These are phyloP conservation scores for Hemisphaericaspora subhashii DNA, from an alignment of 1,139 yeast genomes.

Conservation along the genomic window DNA sequence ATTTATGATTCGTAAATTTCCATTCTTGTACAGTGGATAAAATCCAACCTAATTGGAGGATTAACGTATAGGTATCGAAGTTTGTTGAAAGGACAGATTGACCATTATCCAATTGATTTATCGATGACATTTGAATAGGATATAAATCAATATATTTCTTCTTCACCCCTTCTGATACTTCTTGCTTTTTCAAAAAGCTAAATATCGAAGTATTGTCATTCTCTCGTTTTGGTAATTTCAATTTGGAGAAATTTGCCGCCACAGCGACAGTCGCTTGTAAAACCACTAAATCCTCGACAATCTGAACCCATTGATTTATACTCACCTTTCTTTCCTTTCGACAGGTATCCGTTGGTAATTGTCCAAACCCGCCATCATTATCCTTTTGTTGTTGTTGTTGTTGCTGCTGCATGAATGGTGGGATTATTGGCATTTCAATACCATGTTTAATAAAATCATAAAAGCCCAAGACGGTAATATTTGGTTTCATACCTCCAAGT, in stretches of 20 bases:
- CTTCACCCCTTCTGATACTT: slow-evolving; percentile 13
- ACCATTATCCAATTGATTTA: slow-evolving; percentile 63
- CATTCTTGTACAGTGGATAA: slow-evolving; percentile 90
- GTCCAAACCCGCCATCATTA: slow-evolving; percentile 17
- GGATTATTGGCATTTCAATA: slow-evolving; percentile 26
- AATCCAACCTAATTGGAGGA: slow-evolving; percentile 89
- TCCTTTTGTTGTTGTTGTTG: not conserved
- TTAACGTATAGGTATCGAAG: slow-evolving; percentile 91
- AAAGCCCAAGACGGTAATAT: slow-evolving; percentile 87
- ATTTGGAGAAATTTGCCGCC: slow-evolving; percentile 75
- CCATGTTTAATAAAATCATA: slow-evolving; percentile 60
- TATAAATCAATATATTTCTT: slow-evolving; percentile 77
- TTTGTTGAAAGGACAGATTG: slow-evolving; percentile 78
- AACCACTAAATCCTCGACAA: slow-evolving; percentile 87
- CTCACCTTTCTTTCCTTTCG: slow-evolving; percentile 69
- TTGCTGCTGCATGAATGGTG: slow-evolving; percentile 12
- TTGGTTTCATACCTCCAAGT: slow-evolving; percentile 95
- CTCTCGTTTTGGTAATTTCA: slow-evolving; percentile 51
- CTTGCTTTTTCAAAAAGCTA: slow-evolving; percentile 7
- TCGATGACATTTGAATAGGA: slow-evolving; percentile 95
- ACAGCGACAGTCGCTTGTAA: slow-evolving; percentile 92
- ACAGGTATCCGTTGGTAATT: slow-evolving; percentile 80
- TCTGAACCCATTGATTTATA: slow-evolving; percentile 85
- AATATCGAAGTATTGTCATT: not conserved
- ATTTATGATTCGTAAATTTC: slow-evolving; percentile 64